Evolutionary conservation across 2,329 filamentous ascomycete species (phyloP), one percentile per base, ranked within the genome.

Genomic region (Aspergillus sergii): DNA sequence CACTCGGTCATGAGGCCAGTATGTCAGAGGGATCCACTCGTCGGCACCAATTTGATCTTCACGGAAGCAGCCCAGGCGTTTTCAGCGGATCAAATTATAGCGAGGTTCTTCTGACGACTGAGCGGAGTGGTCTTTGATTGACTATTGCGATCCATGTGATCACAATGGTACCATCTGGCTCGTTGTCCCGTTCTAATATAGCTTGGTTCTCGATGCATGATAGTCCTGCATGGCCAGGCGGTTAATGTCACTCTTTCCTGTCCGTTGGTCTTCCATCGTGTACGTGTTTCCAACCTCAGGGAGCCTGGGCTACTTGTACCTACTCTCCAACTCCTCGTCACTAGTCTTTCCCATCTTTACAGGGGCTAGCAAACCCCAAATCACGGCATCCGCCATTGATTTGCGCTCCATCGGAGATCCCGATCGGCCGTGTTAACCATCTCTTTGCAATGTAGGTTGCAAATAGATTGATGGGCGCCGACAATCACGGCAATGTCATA

Each of bases 391-490:
- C 77, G 79, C 84, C 83, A 83, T 64, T 63, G 80, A 82, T 80
- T 79, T 81, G 76, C 75, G 80, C 84, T 80, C 77, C 61, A 68
- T 55, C 59, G 59, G 73, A 77, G 71, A 77, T 81, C 84, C 83
- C 79, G 86, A 86, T 85, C 87, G 86, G 83, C 84, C 86, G 85
- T 82, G 86, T 90, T 78, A 91, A 85, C 88, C 84, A 84, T 85
- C 86, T 85, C 83, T 82, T 81, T 80, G 73, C 77, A 80, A 78
- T 80, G 82, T 72, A 83, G 75, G 81, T 79, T 82, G 77, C 72
- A 77, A 77, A 80, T 83, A 75, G 73, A 83, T 82, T 71, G 83
- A 81, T 84, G 84, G 86, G 82, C 86, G 84, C 85, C 81, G 85
- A 84, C 78, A 75, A 71, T 69, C 67, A 64, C 70, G 71, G 69